Base-by-base conservation (phyloP, 805 yeast genomes). In the Candida vartiovaarae region DNA sequence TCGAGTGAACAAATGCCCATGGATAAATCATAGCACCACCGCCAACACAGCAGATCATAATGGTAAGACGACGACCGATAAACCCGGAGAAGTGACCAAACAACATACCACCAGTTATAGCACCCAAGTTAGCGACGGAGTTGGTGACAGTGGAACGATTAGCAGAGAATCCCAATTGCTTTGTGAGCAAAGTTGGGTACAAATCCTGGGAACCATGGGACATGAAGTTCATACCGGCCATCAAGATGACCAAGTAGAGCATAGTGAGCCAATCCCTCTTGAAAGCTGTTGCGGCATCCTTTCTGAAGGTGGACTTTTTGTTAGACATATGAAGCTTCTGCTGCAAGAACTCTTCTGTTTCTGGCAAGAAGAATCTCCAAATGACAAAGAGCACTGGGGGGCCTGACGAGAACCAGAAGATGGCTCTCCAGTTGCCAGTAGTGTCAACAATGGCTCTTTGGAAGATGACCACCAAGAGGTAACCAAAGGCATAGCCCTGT, bases 401-500 rank as follows among this genome's bases (percentile, higher is more conserved):
- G 36, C 84, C 82, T n/a, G 86, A 79, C 48, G 80, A 75, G 52
- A 82, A 80, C 81, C 84, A 80, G 60, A 78, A 80, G 45, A 82
- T 59, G 3, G 82, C 70, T 62, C 84, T 74, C 88, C 88, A 82
- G 45, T 76, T 38, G 6, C 65, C 52, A 4, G 80, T 66, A 46
- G 70, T 74, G 55, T 72, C 75, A 7, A 74, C 76, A 47, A 82
- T 74, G 31, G 82, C 83, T 59, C 87, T 68, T 48, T 75, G 75
- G 65, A 80, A 82, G 25, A 80, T 67, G 40, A 80, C 84, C 5
- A 80, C 86, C 46, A 81, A 57, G 26, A 82, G 63, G 53, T 80
- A 81, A 25, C 89, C 89, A 39, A 82, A 71, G 1, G 84, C 82
- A 52, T 82, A 87, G 48, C 95, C 95, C 60, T 85, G 84, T 63